Evolutionary conservation across 352 stramenopile genomes (phyloP).

Genomic region (Thraustochytrium sp.): DNA sequence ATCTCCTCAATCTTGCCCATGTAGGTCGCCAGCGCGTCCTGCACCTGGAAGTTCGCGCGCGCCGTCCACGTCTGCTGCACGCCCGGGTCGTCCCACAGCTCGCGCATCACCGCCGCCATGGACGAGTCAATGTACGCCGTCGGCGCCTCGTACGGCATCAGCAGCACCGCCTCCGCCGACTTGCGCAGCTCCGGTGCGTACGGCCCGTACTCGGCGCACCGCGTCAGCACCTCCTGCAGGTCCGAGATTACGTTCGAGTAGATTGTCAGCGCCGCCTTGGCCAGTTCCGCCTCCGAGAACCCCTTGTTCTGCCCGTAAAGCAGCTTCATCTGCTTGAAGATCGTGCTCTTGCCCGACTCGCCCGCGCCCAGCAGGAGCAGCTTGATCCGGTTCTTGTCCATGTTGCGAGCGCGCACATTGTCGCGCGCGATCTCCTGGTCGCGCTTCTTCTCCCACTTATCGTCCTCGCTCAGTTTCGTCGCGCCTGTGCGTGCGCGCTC

Average conservation of each 20-base stretch:
- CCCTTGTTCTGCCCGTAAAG: conserved; percentile 54
- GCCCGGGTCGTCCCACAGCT: conserved; percentile 50
- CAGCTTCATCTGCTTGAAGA: conserved; percentile 63
- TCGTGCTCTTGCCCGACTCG: conserved; percentile 60
- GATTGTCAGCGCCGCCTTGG: conserved; percentile 47
- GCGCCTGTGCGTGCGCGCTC: neutral
- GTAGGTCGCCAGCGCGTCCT: conserved; percentile 21
- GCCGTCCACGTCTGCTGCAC: conserved; percentile 49
- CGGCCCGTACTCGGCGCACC: conserved; percentile 32
- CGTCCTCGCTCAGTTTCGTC: conserved; percentile 7
- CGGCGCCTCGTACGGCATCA: conserved; percentile 24
- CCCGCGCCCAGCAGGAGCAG: conserved; percentile 51
- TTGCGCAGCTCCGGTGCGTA: conserved; percentile 39
- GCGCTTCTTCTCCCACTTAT: conserved; percentile 12
- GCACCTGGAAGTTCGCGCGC: conserved; percentile 51
- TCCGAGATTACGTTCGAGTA: conserved; percentile 49
- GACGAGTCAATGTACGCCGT: conserved; percentile 28
- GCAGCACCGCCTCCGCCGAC: conserved; percentile 34
- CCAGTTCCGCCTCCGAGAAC: conserved; percentile 49
- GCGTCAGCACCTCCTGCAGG: conserved; percentile 47
- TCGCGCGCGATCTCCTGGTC: conserved; percentile 20
- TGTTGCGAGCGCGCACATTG: neutral
- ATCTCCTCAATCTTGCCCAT: conserved; percentile 45
- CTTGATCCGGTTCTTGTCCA: conserved; percentile 43
- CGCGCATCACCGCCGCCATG: conserved; percentile 42